Percentiles rank a stretch among this genome's conserved stretches.
phyloP scores from a whole-genome alignment of 345 rosid species.

The Erysimum cheiranthoides region DNA sequence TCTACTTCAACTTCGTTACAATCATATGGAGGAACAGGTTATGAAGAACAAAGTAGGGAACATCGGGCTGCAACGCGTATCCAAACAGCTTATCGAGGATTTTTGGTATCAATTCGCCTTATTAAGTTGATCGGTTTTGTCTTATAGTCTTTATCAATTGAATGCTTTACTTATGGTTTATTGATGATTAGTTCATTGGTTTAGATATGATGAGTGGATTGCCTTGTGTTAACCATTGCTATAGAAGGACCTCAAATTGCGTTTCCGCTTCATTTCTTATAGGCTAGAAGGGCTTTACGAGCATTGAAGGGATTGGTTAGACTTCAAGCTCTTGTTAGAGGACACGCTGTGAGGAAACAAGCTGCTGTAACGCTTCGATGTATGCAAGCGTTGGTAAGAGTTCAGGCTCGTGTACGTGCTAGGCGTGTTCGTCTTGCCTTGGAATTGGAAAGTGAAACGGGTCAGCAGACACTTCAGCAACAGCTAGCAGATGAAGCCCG shows the following conservation, averaged over 20 bases:
- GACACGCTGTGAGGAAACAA: slow-evolving; percentile 98
- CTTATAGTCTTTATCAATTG: not conserved
- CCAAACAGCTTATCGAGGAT: slow-evolving; percentile 95
- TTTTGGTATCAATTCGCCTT: slow-evolving; percentile 62
- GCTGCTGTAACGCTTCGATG: slow-evolving; percentile 99
- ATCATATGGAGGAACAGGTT: no score
- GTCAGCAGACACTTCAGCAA: no score
- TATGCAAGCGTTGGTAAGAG: slow-evolving; percentile 99
- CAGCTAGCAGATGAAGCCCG: no score
- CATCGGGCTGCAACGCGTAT: no score
- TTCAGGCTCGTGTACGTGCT: slow-evolving; percentile 98
- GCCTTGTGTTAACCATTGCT: no score
- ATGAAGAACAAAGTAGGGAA: no score
- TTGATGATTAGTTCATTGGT: no score
- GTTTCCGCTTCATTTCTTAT: no score
- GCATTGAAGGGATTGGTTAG: slow-evolving; percentile 98
- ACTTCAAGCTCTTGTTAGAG: slow-evolving; percentile 97
- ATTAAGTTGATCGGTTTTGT: not conserved
- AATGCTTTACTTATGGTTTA: not conserved
- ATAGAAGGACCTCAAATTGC: no score
- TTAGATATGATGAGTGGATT: no score
- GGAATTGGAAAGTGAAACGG: no score
- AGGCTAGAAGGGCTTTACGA: slow-evolving; percentile 98
- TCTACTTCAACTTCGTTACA: no score
- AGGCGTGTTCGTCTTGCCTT: slow-evolving; percentile 93